Conservation (phyloP, 2,329 filamentous ascomycete species). For the Apiospora sp. region DNA sequence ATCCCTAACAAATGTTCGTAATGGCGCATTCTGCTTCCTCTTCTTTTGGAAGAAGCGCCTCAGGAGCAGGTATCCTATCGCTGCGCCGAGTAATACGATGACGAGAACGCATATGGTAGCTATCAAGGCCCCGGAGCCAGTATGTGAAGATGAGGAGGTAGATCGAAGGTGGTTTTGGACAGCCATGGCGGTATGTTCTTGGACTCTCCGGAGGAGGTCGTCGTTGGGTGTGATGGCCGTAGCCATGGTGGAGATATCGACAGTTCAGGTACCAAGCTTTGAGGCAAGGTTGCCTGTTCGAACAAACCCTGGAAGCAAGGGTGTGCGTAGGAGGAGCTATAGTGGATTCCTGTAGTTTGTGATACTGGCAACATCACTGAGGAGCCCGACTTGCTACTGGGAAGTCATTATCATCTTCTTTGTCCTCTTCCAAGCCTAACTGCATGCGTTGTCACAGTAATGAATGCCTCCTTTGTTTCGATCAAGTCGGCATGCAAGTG, state of each 20-base stretch:
- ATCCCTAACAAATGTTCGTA: neutral
- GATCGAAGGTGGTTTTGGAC: neutral
- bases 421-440: neutral
- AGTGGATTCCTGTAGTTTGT: too few species aligned
- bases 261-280: neutral
- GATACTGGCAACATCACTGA: neutral
- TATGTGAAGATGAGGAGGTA: neutral
- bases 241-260: neutral
- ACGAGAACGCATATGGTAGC: slow-evolving; percentile 9
- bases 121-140: neutral
- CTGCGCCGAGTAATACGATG: neutral
- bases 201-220: neutral
- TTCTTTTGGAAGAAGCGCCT: neutral
- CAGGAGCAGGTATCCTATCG: neutral
- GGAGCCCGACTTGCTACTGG: neutral
- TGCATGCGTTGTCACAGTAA: neutral
- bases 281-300: too few species aligned
- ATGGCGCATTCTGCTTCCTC: neutral
- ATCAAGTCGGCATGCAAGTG: neutral
- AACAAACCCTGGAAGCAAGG: neutral
- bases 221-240: neutral
- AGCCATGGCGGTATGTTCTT: neutral
- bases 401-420: neutral
- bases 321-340: too few species aligned
- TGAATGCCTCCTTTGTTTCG: neutral